A percentile compares a stretch with the other conserved stretches of the same genome.
These are phyloP conservation scores for Poteriospumella lacustris DNA, from an alignment of 108 stramenopile genomes.

Conservation along the genomic window DNA sequence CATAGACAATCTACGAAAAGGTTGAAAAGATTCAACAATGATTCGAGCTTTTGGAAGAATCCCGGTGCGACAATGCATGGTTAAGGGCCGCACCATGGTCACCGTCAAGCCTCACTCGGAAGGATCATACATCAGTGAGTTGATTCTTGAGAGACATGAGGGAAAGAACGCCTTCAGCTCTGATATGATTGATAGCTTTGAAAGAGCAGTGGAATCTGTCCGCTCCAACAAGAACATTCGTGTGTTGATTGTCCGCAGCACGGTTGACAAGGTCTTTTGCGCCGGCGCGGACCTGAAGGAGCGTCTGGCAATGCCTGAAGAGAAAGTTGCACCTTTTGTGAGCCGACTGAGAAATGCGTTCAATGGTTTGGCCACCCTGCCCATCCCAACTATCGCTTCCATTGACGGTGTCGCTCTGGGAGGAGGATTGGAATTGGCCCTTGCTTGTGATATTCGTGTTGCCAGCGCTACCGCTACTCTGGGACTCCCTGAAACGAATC, in stretches of 20 bases:
- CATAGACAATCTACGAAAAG: too few relatives aligned
- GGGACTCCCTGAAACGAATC: slow-evolving; percentile 86
- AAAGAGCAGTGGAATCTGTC: too few relatives aligned
- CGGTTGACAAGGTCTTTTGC: slow-evolving; percentile 62
- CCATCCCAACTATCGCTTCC: slow-evolving; percentile 89
- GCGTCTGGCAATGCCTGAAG: slow-evolving; percentile 59
- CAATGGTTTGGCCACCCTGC: slow-evolving; percentile 52
- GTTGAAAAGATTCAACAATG: too few relatives aligned
- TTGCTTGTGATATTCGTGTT: slow-evolving; percentile 85
- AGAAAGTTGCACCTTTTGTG: slow-evolving; percentile 62
- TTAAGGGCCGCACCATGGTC: too few relatives aligned
- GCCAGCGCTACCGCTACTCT: slow-evolving; percentile 58
- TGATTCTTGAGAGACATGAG: not conserved
- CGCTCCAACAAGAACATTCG: slow-evolving; percentile 40
- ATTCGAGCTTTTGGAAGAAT: too few relatives aligned
- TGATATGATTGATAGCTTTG: not conserved
- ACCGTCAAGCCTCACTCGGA: too few relatives aligned
- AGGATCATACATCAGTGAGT: too few relatives aligned
- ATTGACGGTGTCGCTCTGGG: slow-evolving; percentile 79
- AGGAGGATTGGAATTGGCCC: slow-evolving; percentile 86
- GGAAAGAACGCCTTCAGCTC: slow-evolving; percentile 12
- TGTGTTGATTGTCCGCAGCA: slow-evolving; percentile 61
- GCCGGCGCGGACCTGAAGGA: slow-evolving; percentile 84
- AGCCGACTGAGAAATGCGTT: slow-evolving; percentile 56
- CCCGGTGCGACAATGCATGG: too few relatives aligned